A percentile compares a stretch with the other conserved stretches of the same genome.
phyloP scores from a whole-genome alignment of 2,329 filamentous ascomycete species.

The Aspergillus hiratsukae region DNA sequence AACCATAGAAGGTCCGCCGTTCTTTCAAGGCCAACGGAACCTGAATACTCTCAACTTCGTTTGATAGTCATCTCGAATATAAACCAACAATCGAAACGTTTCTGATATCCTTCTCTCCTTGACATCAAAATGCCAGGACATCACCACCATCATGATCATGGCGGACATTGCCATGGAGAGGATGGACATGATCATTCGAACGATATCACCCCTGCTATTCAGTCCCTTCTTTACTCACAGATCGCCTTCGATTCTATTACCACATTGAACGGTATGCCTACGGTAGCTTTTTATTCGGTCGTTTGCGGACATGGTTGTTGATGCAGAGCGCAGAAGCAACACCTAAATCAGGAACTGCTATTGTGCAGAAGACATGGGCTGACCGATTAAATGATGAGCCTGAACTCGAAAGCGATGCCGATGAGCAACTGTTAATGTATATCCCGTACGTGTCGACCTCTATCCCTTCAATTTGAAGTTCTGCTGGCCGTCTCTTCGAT shows the following conservation, averaged over 20 bases:
- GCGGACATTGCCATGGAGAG: constrained; percentile 47
- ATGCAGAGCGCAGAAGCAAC: constrained; percentile 46
- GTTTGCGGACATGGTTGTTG: not conserved
- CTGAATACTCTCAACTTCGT: not conserved
- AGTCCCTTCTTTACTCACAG: constrained; percentile 85
- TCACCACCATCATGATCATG: constrained; percentile 36
- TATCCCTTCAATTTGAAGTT: not conserved
- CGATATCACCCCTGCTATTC: constrained; percentile 86
- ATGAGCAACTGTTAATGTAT: constrained; percentile 90
- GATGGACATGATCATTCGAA: constrained; percentile 80
- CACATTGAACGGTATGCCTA: constrained; percentile 65
- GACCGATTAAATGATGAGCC: constrained; percentile 68
- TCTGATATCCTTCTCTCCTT: not conserved
- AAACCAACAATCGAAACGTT: not conserved
- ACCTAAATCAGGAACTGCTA: constrained; percentile 63
- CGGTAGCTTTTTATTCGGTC: not conserved
- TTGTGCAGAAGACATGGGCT: constrained; percentile 88
- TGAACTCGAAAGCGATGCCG: constrained; percentile 77
- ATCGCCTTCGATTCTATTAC: constrained; percentile 82
- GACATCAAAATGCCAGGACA: constrained; percentile 31
- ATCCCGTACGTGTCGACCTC: constrained; percentile 62
- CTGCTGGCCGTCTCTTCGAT: not conserved
- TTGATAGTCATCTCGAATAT: not conserved
- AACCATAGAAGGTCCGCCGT: constrained; percentile 16
- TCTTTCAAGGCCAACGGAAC: not conserved